Evolutionary conservation across 2,329 filamentous ascomycete genomes (phyloP), one percentile per base, ranked within the genome.

Genomic region (Coniella vitis): DNA sequence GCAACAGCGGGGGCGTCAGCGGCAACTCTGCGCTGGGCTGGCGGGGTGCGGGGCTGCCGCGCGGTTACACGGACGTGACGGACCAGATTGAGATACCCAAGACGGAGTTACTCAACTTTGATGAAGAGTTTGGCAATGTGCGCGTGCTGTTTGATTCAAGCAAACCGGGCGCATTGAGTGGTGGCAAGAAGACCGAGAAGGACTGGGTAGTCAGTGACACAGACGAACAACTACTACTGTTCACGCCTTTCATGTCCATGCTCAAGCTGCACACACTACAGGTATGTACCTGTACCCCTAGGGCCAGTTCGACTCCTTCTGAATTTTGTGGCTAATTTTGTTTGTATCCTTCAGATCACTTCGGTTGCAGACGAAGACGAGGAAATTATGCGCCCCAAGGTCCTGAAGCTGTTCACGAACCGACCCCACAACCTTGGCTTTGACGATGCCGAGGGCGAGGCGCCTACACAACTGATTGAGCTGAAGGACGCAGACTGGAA

Each of bases 121-220:
- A 95, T 60, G 83, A 81, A 58, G 82, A 87, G 38, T 81, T 83
- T 55, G 90, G 87, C 8, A 74, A 75, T 34, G 86, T 90, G 49
- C 78, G 83, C 57, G 79, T 80, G 8, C 72, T 97, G 16, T 90
- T 97, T 63, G 81, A 84, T n/a, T 56, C 60, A 4, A 69, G 73
- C 49, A 81, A 84, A 66, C 90, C 90, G 5, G 80, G 75, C 47
- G 74, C 75, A 1, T 66, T 90, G 48, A 65, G 67, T 42, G 80
- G 81, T 59, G 76, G 70, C 48, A 82, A 82, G 61, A 68, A 65
- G 16, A 65, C 69, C 9, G 69, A 71, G 31, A 81, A 79, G 62
- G 91, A 98, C 68, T 97, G 87, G 84, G 83, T 97, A 19, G 88
- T 96, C 73, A 96, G 89, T 66, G 91, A 96, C 63, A 94, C 91